phyloP scores from a whole-genome alignment of 1,139 yeast species.

The Meyerozyma sp. region DNA sequence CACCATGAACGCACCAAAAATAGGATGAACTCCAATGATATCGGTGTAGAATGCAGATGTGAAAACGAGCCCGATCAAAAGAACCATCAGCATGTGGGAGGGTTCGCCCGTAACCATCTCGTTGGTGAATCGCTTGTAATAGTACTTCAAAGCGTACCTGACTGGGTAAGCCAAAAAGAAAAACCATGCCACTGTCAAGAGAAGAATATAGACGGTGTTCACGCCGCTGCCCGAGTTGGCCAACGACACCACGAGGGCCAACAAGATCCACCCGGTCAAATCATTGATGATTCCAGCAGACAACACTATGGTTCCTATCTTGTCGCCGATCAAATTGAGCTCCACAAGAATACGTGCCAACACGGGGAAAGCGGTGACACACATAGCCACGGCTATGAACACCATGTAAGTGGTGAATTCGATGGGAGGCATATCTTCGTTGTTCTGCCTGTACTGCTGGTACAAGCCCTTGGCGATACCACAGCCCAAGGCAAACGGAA shows the following conservation, averaged over 20 bases:
- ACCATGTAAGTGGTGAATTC: constrained; percentile 71
- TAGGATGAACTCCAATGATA: constrained; percentile 75
- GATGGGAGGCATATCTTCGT: constrained; percentile 23
- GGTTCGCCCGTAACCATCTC: constrained; percentile 56
- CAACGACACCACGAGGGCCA: constrained; percentile 69
- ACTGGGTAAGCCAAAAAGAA: constrained; percentile 53
- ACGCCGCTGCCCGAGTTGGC: constrained; percentile 69
- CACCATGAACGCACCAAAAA: constrained; percentile 76
- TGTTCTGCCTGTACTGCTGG: constrained; percentile 40
- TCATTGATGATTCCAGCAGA: constrained; percentile 82
- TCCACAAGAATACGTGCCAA: constrained; percentile 74
- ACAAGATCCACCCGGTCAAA: constrained; percentile 74
- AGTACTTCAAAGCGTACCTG: constrained; percentile 39
- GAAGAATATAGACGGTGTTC: constrained; percentile 61
- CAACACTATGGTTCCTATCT: constrained; percentile 73
- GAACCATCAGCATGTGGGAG: constrained; percentile 55
- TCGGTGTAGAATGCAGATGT: constrained; percentile 73
- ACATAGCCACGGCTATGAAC: constrained; percentile 73
- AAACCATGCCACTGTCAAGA: constrained; percentile 66
- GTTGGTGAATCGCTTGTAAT: constrained; percentile 39
- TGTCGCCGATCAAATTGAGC: constrained; percentile 59
- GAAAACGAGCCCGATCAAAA: constrained; percentile 52
- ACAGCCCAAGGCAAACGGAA: constrained; percentile 77
- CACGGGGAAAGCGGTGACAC: constrained; percentile 83
- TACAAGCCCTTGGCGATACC: constrained; percentile 64